Evolutionary conservation across 1,284 basidiomycete species (phyloP), one percentile per base, ranked within the genome.

Genomic region (Sutorius eximius): DNA sequence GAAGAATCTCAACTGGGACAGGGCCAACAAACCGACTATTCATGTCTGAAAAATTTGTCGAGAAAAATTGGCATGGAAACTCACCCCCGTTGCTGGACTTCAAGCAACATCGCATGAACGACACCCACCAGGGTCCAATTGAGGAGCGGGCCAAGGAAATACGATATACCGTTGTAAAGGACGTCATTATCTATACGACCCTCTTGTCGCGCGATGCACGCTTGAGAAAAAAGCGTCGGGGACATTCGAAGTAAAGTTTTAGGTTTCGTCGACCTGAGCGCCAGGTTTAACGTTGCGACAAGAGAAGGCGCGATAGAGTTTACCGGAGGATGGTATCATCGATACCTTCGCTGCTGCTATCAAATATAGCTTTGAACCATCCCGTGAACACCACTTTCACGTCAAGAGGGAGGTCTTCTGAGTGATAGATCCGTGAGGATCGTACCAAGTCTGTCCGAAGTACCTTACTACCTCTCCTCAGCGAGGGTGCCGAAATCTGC

Each of bases 101-200:
- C 87, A 54, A 72, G 75, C 33, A 85, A 66, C 50, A 92, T 73
- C 2, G 77, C 80, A 64, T 81, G 82, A 46, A 91, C 75, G 16
- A 91, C 82, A 3, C 87, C 86, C 2, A 85, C 82, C 6, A 91
- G 78, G 0, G 89, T 91, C 90, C 89, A 92, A 58, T 82, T 86
- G 33, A 92, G 75, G 15, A 91, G 73, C 0, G 84, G 82, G 3
- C 83, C 82, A 15, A 82, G 77, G 64, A 92, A 91, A 68, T 88
- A 92, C 5, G 86, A 85, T 36, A 90, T 77, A 1, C 89, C 89
- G 58, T 87, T 90, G 64, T 80, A 80, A 22, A 91, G 70, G 10
- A 79, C 78, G 29, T 89, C 88, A 37, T 71, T 76, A 53, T 88
- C 86, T 56, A 89, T 81, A 62, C 82, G 84, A 33, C 79, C 71